These are phyloP conservation scores for Aureobasidium lini DNA, from an alignment of 2,329 filamentous ascomycete genomes.

Conservation along the genomic window DNA sequence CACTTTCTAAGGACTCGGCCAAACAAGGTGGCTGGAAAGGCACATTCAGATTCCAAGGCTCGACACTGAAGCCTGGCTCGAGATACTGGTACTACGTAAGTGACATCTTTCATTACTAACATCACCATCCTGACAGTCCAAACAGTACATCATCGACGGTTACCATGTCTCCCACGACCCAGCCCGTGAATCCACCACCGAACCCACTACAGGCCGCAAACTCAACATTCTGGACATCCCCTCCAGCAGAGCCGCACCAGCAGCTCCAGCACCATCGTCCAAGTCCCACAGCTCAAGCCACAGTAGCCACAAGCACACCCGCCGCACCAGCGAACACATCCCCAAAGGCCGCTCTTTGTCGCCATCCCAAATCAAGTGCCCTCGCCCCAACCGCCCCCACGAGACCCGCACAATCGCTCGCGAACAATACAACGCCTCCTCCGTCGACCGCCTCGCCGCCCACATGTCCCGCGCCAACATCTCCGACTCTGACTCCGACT, in stretches of 20 bases:
- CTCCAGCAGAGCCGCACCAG: constrained; percentile 37
- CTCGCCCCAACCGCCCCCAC: constrained; percentile 81
- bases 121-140: not conserved
- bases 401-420: constrained; percentile 82
- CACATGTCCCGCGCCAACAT: constrained; percentile 42
- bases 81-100: constrained; percentile 96
- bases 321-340: constrained; percentile 57
- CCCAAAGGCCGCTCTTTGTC: constrained; percentile 85
- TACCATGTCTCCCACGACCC: constrained; percentile 98
- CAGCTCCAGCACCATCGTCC: constrained; percentile 32
- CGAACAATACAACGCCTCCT: constrained; percentile 67
- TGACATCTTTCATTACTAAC: not conserved
- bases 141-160: constrained; percentile 89
- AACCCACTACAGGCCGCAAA: constrained; percentile 94
- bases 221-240: constrained; percentile 96
- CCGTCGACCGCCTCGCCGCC: constrained; percentile 70
- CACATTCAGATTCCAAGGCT: constrained; percentile 89
- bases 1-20: constrained; percentile 76
- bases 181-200: constrained; percentile 76
- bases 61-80: constrained; percentile 76
- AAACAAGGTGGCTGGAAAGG: constrained; percentile 93
- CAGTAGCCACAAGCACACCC: constrained; percentile 35
- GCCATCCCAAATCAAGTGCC: constrained; percentile 80
- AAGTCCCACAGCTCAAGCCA: constrained; percentile 32
- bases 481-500: constrained; percentile 26